A percentile compares a stretch with the other conserved stretches of the same genome.
Evolutionary conservation across 1,139 yeast genomes (phyloP).

Genomic region (Citeromyces hawaiiensis): DNA sequence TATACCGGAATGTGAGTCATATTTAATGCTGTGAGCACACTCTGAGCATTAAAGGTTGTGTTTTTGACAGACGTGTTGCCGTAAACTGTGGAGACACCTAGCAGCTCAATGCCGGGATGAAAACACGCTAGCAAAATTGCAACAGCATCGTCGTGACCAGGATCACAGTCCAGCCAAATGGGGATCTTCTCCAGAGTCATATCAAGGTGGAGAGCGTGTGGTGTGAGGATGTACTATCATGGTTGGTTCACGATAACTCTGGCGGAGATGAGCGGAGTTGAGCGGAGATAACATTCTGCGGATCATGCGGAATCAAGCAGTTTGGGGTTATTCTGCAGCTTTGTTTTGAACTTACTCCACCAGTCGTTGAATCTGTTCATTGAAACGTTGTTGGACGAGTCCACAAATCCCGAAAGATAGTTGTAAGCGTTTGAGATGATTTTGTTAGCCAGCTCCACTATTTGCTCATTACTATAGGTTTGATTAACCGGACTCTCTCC

Average conservation of each 20-base stretch:
- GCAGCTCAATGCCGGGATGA: conserved; percentile 42
- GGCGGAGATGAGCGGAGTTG: too few relatives aligned
- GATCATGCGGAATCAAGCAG: conserved; percentile 31
- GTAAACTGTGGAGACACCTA: conserved; percentile 73
- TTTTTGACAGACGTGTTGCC: conserved; percentile 62
- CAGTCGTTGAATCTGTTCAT: conserved; percentile 84
- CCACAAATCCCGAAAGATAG: conserved; percentile 75
- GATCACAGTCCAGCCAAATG: conserved; percentile 87
- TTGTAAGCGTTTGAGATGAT: conserved; percentile 89
- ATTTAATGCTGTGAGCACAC: conserved; percentile 47
- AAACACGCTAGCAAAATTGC: conserved; percentile 55
- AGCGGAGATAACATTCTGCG: too few relatives aligned
- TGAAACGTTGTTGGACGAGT: conserved; percentile 65
- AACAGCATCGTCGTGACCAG: conserved; percentile 83
- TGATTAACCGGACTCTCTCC: neutral
- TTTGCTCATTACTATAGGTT: conserved; percentile 11
- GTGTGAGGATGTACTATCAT: too few relatives aligned
- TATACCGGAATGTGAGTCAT: conserved; percentile 45
- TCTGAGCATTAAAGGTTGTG: conserved; percentile 62
- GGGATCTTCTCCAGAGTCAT: conserved; percentile 24
- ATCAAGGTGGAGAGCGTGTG: neutral
- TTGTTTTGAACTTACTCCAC: conserved; percentile 86
- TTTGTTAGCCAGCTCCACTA: conserved; percentile 50
- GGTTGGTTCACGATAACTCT: too few relatives aligned
- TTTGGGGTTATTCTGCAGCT: conserved; percentile 66